phyloP scores from a whole-genome alignment of 495 filamentous ascomycete genomes.

The Massariosphaeria phaeospora region DNA sequence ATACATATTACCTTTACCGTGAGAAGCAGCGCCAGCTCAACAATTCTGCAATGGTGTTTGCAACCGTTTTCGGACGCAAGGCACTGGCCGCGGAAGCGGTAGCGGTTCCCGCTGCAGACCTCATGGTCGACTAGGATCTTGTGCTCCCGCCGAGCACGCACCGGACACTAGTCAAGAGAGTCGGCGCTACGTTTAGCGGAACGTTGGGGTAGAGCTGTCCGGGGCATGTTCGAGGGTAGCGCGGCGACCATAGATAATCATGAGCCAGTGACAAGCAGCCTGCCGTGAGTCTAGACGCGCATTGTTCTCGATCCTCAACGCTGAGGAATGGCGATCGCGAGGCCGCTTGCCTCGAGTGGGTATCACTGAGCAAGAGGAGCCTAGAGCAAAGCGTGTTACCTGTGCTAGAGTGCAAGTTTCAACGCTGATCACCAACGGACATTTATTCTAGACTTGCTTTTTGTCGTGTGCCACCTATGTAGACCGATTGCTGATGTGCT shows the following conservation, averaged over 20 bases:
- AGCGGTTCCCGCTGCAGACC: slow-evolving; percentile 11
- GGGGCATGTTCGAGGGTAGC: neutral
- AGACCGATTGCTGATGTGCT: neutral
- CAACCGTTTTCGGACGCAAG: slow-evolving; percentile 1
- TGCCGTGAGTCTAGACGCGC: too few relatives aligned
- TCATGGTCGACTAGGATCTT: neutral
- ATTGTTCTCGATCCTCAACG: too few relatives aligned
- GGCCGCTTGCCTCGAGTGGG: too few relatives aligned
- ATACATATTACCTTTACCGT: slow-evolving; percentile 1
- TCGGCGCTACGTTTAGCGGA: neutral
- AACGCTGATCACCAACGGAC: neutral
- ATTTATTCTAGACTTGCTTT: neutral
- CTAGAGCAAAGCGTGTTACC: too few relatives aligned
- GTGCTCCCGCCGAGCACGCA: neutral
- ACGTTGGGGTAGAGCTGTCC: neutral
- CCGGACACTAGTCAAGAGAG: neutral
- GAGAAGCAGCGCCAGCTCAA: slow-evolving; percentile 9
- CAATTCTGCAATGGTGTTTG: slow-evolving; percentile 1
- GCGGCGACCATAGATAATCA: neutral
- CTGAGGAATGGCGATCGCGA: too few relatives aligned
- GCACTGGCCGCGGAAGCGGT: neutral
- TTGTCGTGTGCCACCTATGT: neutral
- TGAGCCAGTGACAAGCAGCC: neutral
- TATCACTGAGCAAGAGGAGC: too few relatives aligned
- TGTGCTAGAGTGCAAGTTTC: neutral